A percentile compares a stretch with the other conserved stretches of the same genome.
Conservation (phyloP, 495 filamentous ascomycete species). For the Sphaerosporella brunnea region DNA sequence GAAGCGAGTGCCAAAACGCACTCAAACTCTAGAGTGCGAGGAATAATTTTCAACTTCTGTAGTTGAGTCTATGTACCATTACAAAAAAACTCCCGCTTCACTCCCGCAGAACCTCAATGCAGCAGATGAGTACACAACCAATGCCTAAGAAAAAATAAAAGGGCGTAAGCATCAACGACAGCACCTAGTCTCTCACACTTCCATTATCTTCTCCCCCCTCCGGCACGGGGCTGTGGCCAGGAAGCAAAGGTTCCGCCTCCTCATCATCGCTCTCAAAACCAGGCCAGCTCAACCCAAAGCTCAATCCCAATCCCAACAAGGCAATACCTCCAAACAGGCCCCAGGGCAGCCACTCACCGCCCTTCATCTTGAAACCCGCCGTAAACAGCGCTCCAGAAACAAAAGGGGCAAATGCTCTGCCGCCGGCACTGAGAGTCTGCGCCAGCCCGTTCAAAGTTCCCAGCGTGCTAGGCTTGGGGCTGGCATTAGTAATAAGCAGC, state of each 20-base stretch:
- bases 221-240: too few relatives aligned
- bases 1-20: too few relatives aligned
- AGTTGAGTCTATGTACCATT: too few relatives aligned
- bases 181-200: not conserved
- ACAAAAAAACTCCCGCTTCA: too few relatives aligned
- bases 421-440: conserved; percentile 81
- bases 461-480: conserved; percentile 66
- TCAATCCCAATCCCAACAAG: conserved; percentile 57
- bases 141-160: not conserved
- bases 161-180: not conserved
- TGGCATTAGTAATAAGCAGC: conserved; percentile 81
- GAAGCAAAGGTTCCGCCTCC: not conserved
- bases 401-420: conserved; percentile 75
- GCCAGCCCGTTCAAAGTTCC: conserved; percentile 87
- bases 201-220: not conserved
- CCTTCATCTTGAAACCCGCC: conserved; percentile 45
- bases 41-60: too few relatives aligned
- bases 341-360: conserved; percentile 74
- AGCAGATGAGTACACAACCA: too few relatives aligned
- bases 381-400: conserved; percentile 72
- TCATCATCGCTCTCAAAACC: conserved; percentile 33
- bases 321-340: conserved; percentile 64
- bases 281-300: conserved; percentile 49
- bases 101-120: too few relatives aligned
- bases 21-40: too few relatives aligned